Base-by-base conservation (phyloP, 116 monocot species). In the Zostera marina region DNA sequence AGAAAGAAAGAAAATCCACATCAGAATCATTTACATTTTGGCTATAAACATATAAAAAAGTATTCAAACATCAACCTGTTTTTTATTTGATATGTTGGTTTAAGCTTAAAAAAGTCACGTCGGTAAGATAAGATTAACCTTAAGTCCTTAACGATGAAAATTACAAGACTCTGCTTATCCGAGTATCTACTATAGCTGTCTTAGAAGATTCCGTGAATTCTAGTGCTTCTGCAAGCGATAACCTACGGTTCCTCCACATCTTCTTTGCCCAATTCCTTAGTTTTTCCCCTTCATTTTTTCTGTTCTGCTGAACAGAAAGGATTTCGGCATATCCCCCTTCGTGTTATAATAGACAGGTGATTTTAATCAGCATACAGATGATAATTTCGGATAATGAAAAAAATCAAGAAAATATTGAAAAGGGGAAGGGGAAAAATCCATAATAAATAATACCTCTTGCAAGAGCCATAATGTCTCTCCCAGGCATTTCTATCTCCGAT, bases 261-360 rank as follows among this genome's bases (percentile, higher is more conserved):
- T 71, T 45, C 51, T 86, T 76, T 9, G 85, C 82, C 80, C 89
- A 85, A 54, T 66, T 78, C 72, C 54, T 98, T 76, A 89, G 72
- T 47, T 69, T 64, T 39, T 85, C 90, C 5, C 89, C 96, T 76
- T 98, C 90, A 16, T 14, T 76, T 60, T 71, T 89, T 42, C 89
- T 80, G 42, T 77, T 96, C 49, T 82, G 78, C 69, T 96, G 89
- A 51, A 85, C 66, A 53, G 78, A 68, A 1, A 96, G 47, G 49
- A 78, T 41, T 44, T 85, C 83, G 56, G 75, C 85, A 65, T 96
- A 96, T 24, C 80, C 96, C 61, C 89, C 89, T 96, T 60, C n/a
- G 12, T 11, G 20, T 12, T 8, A 54, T 26, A 13, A 21, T 16
- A 47, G n/a, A 51, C 51, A 20, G 8, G 0, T 51, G 51, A 19